Evolutionary conservation across 2,329 filamentous ascomycete species (phyloP), one percentile per base, ranked within the genome.

Genomic region (Plectosphaerella sp.): DNA sequence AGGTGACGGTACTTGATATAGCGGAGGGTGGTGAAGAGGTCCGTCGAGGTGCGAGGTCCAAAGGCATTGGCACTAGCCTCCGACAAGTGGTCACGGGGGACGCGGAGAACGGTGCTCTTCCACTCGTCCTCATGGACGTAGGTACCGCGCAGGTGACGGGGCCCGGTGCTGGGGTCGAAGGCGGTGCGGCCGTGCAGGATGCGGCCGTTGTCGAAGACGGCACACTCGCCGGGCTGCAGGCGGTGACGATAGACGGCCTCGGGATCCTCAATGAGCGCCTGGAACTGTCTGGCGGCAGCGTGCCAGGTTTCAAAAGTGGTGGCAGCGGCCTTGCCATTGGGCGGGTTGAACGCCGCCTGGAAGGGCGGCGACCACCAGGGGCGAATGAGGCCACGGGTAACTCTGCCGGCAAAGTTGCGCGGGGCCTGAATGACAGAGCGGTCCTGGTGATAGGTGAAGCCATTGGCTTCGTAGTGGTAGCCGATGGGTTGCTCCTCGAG

Each of bases 121-220:
- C 77, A 75, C 53, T 74, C 74, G 51, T 76, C 67, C 5, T 68
- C 61, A 56, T 88, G 82, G 25, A 97, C 77, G 69, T 97, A 99
- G 0, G 89, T 82, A 5, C 94, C 94, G 60, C 89, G 88, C 51
- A 97, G 70, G 89, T 90, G 96, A 49, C 93, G 77, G 55, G 84
- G 79, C 1, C 89, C 89, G 7, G 78, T 76, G 0, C 71, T 71
- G 1, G 76, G 70, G 64, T 93, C 84, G 68, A 97, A 97, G 28
- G 84, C 82, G 15, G 76, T 79, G 4, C 94, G 77, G 0, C 91
- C 93, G 72, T 97, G 94, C 64, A 96, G 69, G n/a, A 96, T 77
- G 16, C 93, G 79, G 54, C 84, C 72, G 64, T 97, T 97, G 66
- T 96, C 87, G 64, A 99, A 97, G n/a, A 99, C 78, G 12, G 92